Conservation (phyloP, 2,329 filamentous ascomycete genomes). For the Macrophomina phaseolina region DNA sequence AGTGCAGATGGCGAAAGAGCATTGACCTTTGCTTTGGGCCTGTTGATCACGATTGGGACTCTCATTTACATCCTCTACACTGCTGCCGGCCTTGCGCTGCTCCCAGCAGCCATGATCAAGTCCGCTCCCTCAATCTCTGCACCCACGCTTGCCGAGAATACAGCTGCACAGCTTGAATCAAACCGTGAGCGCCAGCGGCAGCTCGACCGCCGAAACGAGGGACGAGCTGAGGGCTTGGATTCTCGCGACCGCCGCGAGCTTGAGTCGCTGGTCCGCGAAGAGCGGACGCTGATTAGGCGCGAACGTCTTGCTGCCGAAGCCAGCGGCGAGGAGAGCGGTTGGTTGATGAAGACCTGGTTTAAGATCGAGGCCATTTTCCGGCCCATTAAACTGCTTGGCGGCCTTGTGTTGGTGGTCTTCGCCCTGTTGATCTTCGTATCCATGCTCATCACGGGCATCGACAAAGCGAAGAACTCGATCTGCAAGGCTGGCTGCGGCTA, state of each 20-base stretch:
- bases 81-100: constrained; percentile 81
- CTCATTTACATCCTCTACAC: constrained; percentile 89
- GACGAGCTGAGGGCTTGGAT: constrained; percentile 75
- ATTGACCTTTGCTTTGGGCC: constrained; percentile 83
- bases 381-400: constrained; percentile 86
- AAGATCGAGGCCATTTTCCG: constrained; percentile 83
- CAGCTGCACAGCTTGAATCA: constrained; percentile 78
- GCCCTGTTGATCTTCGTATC: constrained; percentile 81
- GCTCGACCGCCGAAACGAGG: constrained; percentile 82
- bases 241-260: constrained; percentile 88
- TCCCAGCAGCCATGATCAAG: constrained; percentile 91
- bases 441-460: constrained; percentile 94
- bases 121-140: constrained; percentile 85
- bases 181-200: constrained; percentile 93
- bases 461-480: constrained; percentile 94
- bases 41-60: constrained; percentile 87
- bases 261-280: constrained; percentile 84
- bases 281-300: constrained; percentile 87
- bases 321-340: constrained; percentile 75
- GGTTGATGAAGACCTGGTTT: constrained; percentile 75
- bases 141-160: constrained; percentile 76
- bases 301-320: constrained; percentile 86
- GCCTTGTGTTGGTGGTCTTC: constrained; percentile 76
- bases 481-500: constrained; percentile 93
- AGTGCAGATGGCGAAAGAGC: constrained; percentile 80